Conservation (phyloP, 2,329 filamentous ascomycete species). For the Didymella segeticola region DNA sequence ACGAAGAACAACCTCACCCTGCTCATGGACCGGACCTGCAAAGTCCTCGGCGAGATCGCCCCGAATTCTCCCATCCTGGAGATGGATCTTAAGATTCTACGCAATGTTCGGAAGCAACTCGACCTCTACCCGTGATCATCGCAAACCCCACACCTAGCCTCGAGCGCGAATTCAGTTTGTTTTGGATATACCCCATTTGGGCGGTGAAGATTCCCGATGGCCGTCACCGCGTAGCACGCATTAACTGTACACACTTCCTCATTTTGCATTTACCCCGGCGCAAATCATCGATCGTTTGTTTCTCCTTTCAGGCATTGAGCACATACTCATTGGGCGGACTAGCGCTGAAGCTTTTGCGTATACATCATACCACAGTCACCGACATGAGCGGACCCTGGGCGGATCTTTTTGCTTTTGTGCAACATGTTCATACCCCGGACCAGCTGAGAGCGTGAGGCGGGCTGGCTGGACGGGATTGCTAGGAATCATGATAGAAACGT, state of each 20-base stretch:
- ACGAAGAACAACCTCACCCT: conserved; percentile 33
- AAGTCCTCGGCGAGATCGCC: conserved; percentile 73
- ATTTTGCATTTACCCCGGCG: conserved; percentile 24
- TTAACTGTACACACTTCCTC: conserved; percentile 17
- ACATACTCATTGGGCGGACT: conserved; percentile 34
- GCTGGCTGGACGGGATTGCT: not conserved
- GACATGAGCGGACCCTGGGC: conserved; percentile 17
- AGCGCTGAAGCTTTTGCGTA: conserved; percentile 33
- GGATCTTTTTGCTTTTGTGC: conserved; percentile 21
- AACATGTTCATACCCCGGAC: conserved; percentile 18
- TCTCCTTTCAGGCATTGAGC: conserved; percentile 18
- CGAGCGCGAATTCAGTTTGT: conserved; percentile 4
- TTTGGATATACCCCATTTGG: conserved; percentile 19
- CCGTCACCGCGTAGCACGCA: conserved; percentile 9
- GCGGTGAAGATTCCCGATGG: conserved; percentile 4
- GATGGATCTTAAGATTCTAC: conserved; percentile 77
- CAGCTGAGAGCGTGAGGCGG: conserved; percentile 8
- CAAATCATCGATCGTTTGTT: conserved; percentile 15
- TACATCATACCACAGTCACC: conserved; percentile 15
- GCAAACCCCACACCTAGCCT: conserved; percentile 1
- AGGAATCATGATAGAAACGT: conserved; percentile 3
- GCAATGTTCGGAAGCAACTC: conserved; percentile 45
- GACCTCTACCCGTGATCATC: conserved; percentile 19
- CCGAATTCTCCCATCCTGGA: conserved; percentile 77
- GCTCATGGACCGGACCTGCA: conserved; percentile 65